Evolutionary conservation across 345 rosid species (phyloP).

Genomic region (Populus tremula): DNA sequence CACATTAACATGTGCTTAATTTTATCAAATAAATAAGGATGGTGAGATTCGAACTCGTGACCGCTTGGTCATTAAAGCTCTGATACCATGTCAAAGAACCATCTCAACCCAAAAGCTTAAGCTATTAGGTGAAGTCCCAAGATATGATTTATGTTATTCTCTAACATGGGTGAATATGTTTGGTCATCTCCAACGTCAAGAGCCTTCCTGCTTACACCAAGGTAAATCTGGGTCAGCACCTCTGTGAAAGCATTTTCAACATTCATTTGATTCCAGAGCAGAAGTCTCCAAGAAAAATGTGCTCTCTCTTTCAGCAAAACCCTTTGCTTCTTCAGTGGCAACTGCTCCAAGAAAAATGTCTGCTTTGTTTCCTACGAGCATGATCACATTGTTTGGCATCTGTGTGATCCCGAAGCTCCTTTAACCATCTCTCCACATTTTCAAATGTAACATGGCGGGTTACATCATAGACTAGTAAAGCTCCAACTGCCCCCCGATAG

Average conservation of each 20-base stretch:
- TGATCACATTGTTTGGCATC: conserved; percentile 36
- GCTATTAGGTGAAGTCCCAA: too few relatives aligned
- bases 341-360: too few relatives aligned
- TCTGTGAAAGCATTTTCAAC: conserved; percentile 36
- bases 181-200: conserved; percentile 31
- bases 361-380: conserved; percentile 37
- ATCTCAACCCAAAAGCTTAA: too few relatives aligned
- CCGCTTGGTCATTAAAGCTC: too few relatives aligned
- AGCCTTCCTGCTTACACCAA: conserved; percentile 33
- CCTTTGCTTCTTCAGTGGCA: conserved; percentile 19
- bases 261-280: conserved; percentile 31
- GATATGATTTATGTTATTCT: too few relatives aligned
- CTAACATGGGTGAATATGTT: too few relatives aligned
- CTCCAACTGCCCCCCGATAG: conserved; percentile 36
- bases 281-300: conserved; percentile 37
- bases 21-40: too few relatives aligned
- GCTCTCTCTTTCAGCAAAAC: conserved; percentile 26
- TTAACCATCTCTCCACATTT: conserved; percentile 32
- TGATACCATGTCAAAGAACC: too few relatives aligned
- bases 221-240: conserved; percentile 30
- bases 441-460: conserved; percentile 36
- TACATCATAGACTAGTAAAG: conserved; percentile 31
- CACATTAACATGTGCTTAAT: too few relatives aligned
- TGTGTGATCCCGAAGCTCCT: conserved; percentile 35
- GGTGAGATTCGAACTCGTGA: too few relatives aligned